These are phyloP conservation scores for Raffaelea ambrosiae DNA, from an alignment of 2,329 filamentous ascomycete genomes.

Conservation along the genomic window DNA sequence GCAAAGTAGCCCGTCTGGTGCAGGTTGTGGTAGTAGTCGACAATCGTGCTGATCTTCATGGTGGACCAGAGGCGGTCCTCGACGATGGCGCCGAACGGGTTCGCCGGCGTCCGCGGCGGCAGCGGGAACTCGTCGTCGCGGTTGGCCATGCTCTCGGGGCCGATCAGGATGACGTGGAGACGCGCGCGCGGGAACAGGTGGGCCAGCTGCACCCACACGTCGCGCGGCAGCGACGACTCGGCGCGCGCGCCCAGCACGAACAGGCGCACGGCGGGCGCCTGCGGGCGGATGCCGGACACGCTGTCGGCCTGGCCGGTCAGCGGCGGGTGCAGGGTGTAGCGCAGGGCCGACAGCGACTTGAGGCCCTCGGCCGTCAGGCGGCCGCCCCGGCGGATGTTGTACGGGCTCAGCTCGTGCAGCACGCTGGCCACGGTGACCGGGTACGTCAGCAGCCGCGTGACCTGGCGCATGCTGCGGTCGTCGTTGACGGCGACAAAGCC, in stretches of 20 bases:
- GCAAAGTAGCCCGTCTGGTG: constrained; percentile 86
- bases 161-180: constrained; percentile 89
- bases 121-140: constrained; percentile 89
- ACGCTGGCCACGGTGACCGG: constrained; percentile 87
- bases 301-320: constrained; percentile 63
- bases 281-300: constrained; percentile 72
- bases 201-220: constrained; percentile 90
- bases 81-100: constrained; percentile 89
- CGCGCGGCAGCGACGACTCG: constrained; percentile 90
- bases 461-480: constrained; percentile 84
- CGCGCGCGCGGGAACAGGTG: constrained; percentile 89
- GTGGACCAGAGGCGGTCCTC: constrained; percentile 83
- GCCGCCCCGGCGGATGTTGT: constrained; percentile 66
- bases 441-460: constrained; percentile 87
- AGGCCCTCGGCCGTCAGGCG: constrained; percentile 80
- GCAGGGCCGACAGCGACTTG: constrained; percentile 81
- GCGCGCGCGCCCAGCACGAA: constrained; percentile 93
- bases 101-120: constrained; percentile 71
- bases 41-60: constrained; percentile 95
- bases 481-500: constrained; percentile 88
- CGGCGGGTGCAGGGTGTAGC: constrained; percentile 89
- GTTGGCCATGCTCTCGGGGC: constrained; percentile 91
- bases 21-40: constrained; percentile 96
- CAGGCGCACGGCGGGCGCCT: constrained; percentile 79
- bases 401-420: constrained; percentile 89